Evolutionary conservation across 192 early-diverging fungal genomes (phyloP), one percentile per base, ranked within the genome.

Genomic region (Backusella liffmaniae): DNA sequence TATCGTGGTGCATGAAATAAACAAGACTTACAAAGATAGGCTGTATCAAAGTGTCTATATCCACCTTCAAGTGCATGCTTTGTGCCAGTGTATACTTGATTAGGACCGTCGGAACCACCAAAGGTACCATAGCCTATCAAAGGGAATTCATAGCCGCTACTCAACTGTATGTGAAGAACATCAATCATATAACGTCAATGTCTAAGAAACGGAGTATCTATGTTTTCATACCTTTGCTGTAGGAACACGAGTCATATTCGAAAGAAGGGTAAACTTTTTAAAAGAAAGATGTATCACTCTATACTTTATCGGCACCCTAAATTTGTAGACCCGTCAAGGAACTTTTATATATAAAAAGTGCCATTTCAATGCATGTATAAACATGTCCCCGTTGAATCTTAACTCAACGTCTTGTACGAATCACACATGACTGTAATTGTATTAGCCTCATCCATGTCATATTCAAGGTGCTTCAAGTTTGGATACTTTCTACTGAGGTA

Each of bases 11-110:
- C 37, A 23, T 10, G 29, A 29, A 29, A 16, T 4, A 26, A 0
- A 66, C 74, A 2, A 15, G 2, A 66, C 74, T 66, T 69, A 75
- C 74, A 90, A 41, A 80, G 51, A 76, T 72, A 59, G 4, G 71
- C 84, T 37, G 82, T 70, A 12, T 85, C 87, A 75, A 94, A 89
- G 73, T 93, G 92, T 7, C 91, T 81, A 83, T 92, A 91, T 35
- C 95, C 95, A 9, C 66, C n/a, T 46, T 78, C 46, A 65, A 78
- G 65, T 30, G 77, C 77, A 78, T 66, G 12, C 36, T 78, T 78
- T 16, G 77, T 44, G 5, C 42, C 77, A 36, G 72, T 56, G 42
- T 78, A 78, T 1, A 78, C 71, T 67, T 72, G 42, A 32, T 51
- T 51, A 13, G 77, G 77, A 2, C 71, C 72, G 39, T 73, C 62